phyloP scores from a whole-genome alignment of 306 rosid genomes.

The Cicer arietinum region DNA sequence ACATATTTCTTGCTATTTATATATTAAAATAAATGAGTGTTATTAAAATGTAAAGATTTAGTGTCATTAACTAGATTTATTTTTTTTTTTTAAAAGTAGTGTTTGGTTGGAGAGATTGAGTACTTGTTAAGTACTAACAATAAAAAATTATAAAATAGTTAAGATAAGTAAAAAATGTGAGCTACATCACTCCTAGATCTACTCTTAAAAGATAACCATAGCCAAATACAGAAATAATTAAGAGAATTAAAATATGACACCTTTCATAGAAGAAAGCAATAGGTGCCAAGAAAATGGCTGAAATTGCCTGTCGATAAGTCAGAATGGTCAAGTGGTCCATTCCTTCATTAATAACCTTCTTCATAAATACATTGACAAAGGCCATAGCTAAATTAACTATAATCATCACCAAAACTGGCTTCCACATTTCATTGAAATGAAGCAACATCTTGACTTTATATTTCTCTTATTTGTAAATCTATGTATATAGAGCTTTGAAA shows the following conservation, averaged over 20 bases:
- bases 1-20: no score
- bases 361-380: slow-evolving; percentile 68
- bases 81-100: no score
- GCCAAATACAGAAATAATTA: not conserved
- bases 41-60: no score
- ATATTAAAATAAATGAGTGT: no score
- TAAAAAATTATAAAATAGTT: no score
- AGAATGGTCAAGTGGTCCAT: slow-evolving; percentile 55
- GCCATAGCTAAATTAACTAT: slow-evolving; percentile 66
- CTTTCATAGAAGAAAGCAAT: slow-evolving; percentile 76
- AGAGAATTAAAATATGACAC: slow-evolving; percentile 41
- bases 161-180: not conserved
- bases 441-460: slow-evolving; percentile 24
- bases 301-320: slow-evolving; percentile 63
- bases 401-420: slow-evolving; percentile 61
- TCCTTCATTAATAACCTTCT: slow-evolving; percentile 72
- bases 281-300: slow-evolving; percentile 68
- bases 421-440: slow-evolving; percentile 51
- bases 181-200: no score
- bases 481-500: slow-evolving; percentile 1
- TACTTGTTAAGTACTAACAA: no score
- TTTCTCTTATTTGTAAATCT: not conserved
- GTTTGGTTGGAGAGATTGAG: no score
- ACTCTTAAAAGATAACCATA: not conserved
- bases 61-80: no score